Evolutionary conservation across 352 stramenopile genomes (phyloP), one percentile per base, ranked within the genome.

Genomic region (Pythium monospermum): DNA sequence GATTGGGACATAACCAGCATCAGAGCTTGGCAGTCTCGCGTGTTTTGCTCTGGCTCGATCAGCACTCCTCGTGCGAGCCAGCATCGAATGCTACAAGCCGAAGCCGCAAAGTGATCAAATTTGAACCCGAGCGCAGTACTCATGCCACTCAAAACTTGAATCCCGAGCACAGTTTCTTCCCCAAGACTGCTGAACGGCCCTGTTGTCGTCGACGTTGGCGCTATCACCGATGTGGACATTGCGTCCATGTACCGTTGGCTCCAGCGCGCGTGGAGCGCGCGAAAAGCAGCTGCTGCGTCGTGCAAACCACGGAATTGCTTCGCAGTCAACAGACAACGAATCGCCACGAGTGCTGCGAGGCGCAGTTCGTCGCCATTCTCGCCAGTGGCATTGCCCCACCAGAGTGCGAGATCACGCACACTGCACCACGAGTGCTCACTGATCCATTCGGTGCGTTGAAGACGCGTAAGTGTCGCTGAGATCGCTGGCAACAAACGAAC

Each of bases 261-360:
- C 49, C 49, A 57, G 6, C 11, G 3, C 4, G 8, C 21, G 12
- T 31, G 43, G 5, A 48, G 18, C 13, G 26, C 18, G 15, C 40
- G 49, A 38, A 57, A 57, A 22, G 30, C 6, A 10, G 23, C 4
- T 10, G 28, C 49, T 6, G 28, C 39, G 4, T 43, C 40, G 7
- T 49, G 39, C 13, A 57, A 13, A 16, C n/a, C 22, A 4, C 49
- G 21, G 1, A 37, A 6, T 36, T 50, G 49, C 32, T 49, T 57
- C 30, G 49, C 49, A 16, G 5, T 6, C 0, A 57, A 26, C 8
- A 57, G 25, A 26, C 39, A 27, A 15, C 22, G 32, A 1, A 49
- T 18, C 1, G 33, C 22, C 2, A 4, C 28, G n/a, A 57, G 22
- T n/a, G 31, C 27, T 7, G 25, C 16, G 2, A 28, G 22, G 6